These are phyloP conservation scores for Alternaria triticina DNA, from an alignment of 2,329 filamentous ascomycete genomes.

Conservation along the genomic window DNA sequence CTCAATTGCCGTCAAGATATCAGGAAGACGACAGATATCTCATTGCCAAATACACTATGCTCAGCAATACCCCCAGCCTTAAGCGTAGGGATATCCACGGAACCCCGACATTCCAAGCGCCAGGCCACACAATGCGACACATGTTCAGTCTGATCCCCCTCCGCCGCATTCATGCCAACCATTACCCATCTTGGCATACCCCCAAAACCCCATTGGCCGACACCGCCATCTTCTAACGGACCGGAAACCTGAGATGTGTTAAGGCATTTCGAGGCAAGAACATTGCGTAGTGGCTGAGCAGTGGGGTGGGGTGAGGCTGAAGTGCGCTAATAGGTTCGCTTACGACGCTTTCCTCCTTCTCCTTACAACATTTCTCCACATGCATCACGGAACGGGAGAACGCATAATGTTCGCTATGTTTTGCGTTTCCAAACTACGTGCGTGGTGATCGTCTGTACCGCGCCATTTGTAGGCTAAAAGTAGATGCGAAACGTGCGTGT, in stretches of 20 bases:
- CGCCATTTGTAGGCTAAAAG: constrained; percentile 29
- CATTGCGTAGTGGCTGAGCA: constrained; percentile 13
- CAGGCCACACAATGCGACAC: constrained; percentile 27
- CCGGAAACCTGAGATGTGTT: constrained; percentile 27
- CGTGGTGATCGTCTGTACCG: constrained; percentile 13
- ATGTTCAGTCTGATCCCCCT: constrained; percentile 25
- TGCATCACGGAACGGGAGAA: constrained; percentile 15
- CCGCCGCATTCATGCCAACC: constrained; percentile 7
- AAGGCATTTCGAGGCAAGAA: constrained; percentile 13
- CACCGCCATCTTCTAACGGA: constrained; percentile 21
- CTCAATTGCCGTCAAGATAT: background rate
- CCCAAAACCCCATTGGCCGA: background rate
- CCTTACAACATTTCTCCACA: background rate
- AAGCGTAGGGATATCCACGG: constrained; percentile 7
- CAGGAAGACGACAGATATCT: background rate
- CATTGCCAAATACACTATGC: background rate
- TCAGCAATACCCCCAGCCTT: background rate
- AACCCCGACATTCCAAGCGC: constrained; percentile 31
- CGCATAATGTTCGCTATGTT: constrained; percentile 30
- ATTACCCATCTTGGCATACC: constrained; percentile 4
- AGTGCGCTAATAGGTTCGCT: constrained; percentile 17
- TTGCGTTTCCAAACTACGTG: constrained; percentile 26
- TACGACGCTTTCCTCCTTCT: background rate
- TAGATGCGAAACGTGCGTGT: constrained; percentile 22
- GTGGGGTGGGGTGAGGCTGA: constrained; percentile 9